Percentiles rank a stretch among this genome's conserved stretches.
Evolutionary conservation across 192 early-diverging fungal genomes (phyloP).

Genomic region (Lobosporangium transversale): DNA sequence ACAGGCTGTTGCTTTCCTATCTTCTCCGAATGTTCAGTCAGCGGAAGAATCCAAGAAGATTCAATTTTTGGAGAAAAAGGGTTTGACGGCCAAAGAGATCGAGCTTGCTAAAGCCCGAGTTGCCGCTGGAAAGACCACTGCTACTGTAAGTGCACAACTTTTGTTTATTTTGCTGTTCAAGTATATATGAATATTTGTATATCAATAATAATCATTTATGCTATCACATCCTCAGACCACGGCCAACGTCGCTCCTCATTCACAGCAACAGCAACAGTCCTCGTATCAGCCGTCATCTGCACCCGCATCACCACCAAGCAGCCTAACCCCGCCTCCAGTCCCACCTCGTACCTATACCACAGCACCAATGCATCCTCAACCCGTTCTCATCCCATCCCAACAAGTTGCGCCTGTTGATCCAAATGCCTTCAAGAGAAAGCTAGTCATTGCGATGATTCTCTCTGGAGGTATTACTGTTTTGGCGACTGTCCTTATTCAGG

Average conservation of each 20-base stretch:
- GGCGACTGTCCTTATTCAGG: slow-evolving; percentile 34
- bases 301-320: not conserved
- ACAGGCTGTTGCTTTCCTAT: slow-evolving; percentile 76
- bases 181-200: too few species aligned
- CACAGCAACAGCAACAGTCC: slow-evolving; percentile 9
- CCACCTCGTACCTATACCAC: slow-evolving; percentile 41
- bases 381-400: slow-evolving; percentile 14
- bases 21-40: slow-evolving; percentile 77
- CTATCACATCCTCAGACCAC: too few species aligned
- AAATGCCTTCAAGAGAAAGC: slow-evolving; percentile 44
- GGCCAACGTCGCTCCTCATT: too few species aligned
- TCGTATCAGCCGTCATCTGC: slow-evolving; percentile 13
- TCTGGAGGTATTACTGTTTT: slow-evolving; percentile 41
- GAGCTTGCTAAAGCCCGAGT: slow-evolving; percentile 64
- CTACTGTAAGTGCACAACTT: too few species aligned
- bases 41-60: slow-evolving; percentile 77
- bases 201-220: too few species aligned
- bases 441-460: slow-evolving; percentile 43
- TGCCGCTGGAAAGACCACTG: slow-evolving; percentile 9
- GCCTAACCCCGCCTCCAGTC: slow-evolving; percentile 27
- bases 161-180: too few species aligned
- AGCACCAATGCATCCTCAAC: slow-evolving; percentile 15
- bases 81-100: slow-evolving; percentile 75
- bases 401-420: slow-evolving; percentile 23
- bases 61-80: slow-evolving; percentile 84